A percentile compares a stretch with the other conserved stretches of the same genome.
phyloP scores from a whole-genome alignment of 441 rosid species.

The Gossypium laxum region DNA sequence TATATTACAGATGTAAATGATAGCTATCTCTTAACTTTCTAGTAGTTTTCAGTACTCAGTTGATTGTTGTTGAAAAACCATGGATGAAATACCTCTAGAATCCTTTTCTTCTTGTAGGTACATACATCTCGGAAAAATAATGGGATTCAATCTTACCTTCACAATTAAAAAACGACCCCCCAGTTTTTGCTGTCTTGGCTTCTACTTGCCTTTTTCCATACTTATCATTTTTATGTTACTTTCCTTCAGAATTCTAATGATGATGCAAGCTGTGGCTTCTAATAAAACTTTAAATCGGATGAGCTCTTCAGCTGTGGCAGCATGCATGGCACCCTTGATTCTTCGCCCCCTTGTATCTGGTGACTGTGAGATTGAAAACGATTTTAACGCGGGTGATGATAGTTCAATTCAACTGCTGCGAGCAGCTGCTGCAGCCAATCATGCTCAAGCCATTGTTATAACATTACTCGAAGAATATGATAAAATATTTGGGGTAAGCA shows the following conservation, averaged over 20 bases:
- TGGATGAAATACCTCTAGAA: not conserved
- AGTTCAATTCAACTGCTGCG: conserved; percentile 83
- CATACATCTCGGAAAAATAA: not conserved
- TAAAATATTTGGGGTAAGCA: conserved; percentile 76
- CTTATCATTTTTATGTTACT: conserved; percentile 4
- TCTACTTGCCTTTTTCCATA: conserved; percentile 12
- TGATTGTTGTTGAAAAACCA: not conserved
- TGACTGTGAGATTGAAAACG: conserved; percentile 82
- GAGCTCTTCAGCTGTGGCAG: conserved; percentile 97
- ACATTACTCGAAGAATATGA: conserved; percentile 81
- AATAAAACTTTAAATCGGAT: conserved; percentile 67
- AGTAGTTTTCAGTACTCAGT: not conserved
- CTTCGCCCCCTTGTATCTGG: conserved; percentile 96
- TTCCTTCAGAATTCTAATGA: conserved; percentile 61
- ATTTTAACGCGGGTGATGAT: conserved; percentile 84
- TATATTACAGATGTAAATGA: not conserved
- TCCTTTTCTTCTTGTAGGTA: not conserved
- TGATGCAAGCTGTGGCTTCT: conserved; percentile 89
- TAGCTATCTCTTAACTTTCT: not conserved
- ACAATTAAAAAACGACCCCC: not conserved
- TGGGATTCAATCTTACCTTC: not conserved
- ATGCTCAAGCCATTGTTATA: conserved; percentile 94
- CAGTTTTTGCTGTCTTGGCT: not conserved
- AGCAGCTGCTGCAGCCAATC: conserved; percentile 99
- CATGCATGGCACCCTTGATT: conserved; percentile 99